A percentile compares a stretch with the other conserved stretches of the same genome.
Evolutionary conservation across 768 basidiomycete species (phyloP).

Genomic region (Chalciporus piperatus): DNA sequence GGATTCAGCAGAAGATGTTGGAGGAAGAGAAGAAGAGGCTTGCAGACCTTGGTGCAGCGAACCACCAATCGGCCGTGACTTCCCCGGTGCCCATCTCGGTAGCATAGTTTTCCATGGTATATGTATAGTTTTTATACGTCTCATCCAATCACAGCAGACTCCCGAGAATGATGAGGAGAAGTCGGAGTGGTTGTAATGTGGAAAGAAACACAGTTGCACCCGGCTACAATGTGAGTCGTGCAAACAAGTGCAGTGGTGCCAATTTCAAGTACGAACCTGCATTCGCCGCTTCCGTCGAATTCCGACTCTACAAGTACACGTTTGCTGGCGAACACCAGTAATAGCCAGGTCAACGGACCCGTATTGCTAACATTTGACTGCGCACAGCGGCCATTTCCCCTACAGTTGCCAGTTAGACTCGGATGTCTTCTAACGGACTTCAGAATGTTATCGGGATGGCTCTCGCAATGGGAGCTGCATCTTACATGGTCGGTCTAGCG

Average conservation of each 20-base stretch:
- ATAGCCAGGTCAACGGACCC: no score
- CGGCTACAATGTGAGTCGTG: no score
- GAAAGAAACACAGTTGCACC: no score
- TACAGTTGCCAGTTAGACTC: background rate
- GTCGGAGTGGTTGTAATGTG: no score
- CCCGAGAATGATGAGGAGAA: no score
- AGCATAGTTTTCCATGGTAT: background rate
- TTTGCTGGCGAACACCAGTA: no score
- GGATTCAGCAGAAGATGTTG: slow-evolving; percentile 4
- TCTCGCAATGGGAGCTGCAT: slow-evolving; percentile 53
- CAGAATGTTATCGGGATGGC: slow-evolving; percentile 45
- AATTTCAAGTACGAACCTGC: no score
- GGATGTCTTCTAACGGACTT: slow-evolving; percentile 27
- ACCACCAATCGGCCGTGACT: background rate
- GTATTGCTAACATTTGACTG: slow-evolving; percentile 17
- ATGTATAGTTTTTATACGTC: background rate
- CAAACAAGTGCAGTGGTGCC: no score
- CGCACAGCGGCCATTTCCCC: background rate
- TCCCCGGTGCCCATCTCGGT: background rate
- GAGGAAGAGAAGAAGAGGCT: slow-evolving; percentile 5
- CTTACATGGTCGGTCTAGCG: slow-evolving; percentile 68
- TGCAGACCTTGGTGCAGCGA: background rate
- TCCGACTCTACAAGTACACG: no score
- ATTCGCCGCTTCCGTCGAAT: no score
- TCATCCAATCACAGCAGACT: no score